Evolutionary conservation across 2,329 filamentous ascomycete genomes (phyloP).

Genomic region (Cryphonectria carpinicola): DNA sequence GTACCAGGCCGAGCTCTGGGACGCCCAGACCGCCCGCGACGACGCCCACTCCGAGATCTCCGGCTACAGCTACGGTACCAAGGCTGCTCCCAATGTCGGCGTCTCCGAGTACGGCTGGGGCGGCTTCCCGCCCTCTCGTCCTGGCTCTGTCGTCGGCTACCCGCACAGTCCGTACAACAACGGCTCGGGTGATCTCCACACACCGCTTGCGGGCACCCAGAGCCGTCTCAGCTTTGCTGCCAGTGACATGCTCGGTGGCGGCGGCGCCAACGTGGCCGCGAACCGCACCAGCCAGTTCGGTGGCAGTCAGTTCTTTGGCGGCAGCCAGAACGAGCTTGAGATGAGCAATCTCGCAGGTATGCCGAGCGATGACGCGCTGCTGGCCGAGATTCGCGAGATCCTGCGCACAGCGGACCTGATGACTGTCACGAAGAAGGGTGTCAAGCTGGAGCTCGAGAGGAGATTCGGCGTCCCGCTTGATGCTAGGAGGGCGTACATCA

Average conservation of each 20-base stretch:
- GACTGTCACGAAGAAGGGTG: constrained; percentile 97
- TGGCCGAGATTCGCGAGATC: constrained; percentile 94
- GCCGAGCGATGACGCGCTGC: constrained; percentile 84
- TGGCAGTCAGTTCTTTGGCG: constrained; percentile 60
- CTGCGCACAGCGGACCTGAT: constrained; percentile 90
- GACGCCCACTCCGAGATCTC: constrained; percentile 86
- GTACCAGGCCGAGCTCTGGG: constrained; percentile 97
- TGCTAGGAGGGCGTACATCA: constrained; percentile 89
- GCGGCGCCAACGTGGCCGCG: constrained; percentile 9
- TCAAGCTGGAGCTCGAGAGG: constrained; percentile 90
- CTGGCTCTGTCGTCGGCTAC: constrained; percentile 58
- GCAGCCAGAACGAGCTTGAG: constrained; percentile 68
- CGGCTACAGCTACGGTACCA: constrained; percentile 93
- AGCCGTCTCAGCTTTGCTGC: constrained; percentile 79
- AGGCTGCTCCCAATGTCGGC: constrained; percentile 54
- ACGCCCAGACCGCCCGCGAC: constrained; percentile 81
- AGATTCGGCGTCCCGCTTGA: constrained; percentile 88
- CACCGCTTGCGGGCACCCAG: constrained; percentile 54
- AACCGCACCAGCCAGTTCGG: constrained; percentile 66
- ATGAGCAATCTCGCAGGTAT: constrained; percentile 75
- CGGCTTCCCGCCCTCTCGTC: constrained; percentile 58
- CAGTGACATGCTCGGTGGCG: constrained; percentile 59
- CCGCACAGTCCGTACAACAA: constrained; percentile 55
- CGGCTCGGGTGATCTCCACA: constrained; percentile 44
- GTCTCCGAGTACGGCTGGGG: constrained; percentile 72